Evolutionary conservation across 2,329 filamentous ascomycete genomes (phyloP).

Genomic region (Didymella pomorum): DNA sequence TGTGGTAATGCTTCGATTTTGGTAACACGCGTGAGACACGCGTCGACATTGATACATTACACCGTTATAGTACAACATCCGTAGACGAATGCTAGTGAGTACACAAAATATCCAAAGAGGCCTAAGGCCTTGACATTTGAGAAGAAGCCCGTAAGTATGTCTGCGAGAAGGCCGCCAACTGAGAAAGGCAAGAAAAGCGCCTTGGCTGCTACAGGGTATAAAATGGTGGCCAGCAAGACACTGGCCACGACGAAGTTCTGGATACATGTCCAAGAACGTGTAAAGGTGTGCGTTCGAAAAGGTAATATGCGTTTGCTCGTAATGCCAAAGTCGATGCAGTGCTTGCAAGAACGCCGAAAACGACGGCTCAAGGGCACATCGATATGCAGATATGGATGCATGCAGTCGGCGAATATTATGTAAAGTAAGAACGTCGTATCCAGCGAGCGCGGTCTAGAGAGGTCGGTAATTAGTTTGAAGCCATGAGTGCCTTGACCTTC

Average conservation of each 20-base stretch:
- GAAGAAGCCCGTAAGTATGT: constrained; percentile 1
- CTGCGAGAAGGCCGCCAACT: constrained; percentile 9
- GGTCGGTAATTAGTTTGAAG: constrained; percentile 29
- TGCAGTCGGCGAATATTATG: constrained; percentile 23
- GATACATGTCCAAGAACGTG: constrained; percentile 20
- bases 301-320: constrained; percentile 32
- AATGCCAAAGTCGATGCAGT: constrained; percentile 28
- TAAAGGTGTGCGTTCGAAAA: constrained; percentile 27
- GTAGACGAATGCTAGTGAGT: constrained; percentile 20
- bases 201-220: constrained; percentile 30
- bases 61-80: constrained; percentile 38
- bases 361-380: constrained; percentile 3
- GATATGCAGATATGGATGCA: constrained; percentile 4
- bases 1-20: not conserved
- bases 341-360: constrained; percentile 19
- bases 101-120: constrained; percentile 28
- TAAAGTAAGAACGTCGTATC: constrained; percentile 24
- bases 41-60: constrained; percentile 36
- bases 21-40: constrained; percentile 1
- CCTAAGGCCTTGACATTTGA: constrained; percentile 15
- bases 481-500: constrained; percentile 62
- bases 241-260: constrained; percentile 22
- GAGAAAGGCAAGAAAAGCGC: constrained; percentile 18
- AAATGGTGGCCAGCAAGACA: constrained; percentile 18
- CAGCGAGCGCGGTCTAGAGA: constrained; percentile 25